A percentile compares a stretch with the other conserved stretches of the same genome.
phyloP scores from a whole-genome alignment of 78 protist species.

The Tieghemostelium lacteum region DNA sequence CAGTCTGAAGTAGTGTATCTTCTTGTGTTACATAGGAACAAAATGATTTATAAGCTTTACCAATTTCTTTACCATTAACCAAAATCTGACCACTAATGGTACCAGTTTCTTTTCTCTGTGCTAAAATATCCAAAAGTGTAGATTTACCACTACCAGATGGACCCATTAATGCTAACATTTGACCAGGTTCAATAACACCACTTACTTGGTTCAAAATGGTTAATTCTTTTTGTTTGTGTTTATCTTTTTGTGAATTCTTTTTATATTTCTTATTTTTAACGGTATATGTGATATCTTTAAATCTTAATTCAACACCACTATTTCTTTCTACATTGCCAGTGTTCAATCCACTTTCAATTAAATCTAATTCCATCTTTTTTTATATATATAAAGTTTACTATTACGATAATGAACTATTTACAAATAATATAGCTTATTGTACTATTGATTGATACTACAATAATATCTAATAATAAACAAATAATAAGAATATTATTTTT shows the following conservation, averaged over 20 bases:
- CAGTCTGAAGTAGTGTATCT: constrained; percentile 13
- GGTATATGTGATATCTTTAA: constrained; percentile 20
- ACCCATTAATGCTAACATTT: constrained; percentile 73
- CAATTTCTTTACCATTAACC: constrained; percentile 38
- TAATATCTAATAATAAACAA: too few species aligned
- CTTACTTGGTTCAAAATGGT: constrained; percentile 5
- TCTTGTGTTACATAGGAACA: constrained; percentile 40
- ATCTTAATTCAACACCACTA: constrained; percentile 7
- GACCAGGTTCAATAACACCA: constrained; percentile 25
- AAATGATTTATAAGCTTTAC: constrained; percentile 6
- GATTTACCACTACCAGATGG: constrained; percentile 87
- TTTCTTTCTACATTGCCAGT: neutral
- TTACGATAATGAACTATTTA: too few species aligned
- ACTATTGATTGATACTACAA: too few species aligned
- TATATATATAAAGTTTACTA: too few species aligned
- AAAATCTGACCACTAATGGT: constrained; percentile 24
- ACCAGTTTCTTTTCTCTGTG: constrained; percentile 61
- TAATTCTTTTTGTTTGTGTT: constrained; percentile 6
- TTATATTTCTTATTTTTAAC: constrained; percentile 6
- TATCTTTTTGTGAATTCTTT: constrained; percentile 12
- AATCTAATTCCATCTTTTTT: too few species aligned
- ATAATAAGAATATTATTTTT: too few species aligned
- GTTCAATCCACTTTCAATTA: too few species aligned
- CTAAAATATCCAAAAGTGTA: constrained; percentile 79
- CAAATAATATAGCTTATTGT: too few species aligned